phyloP scores from a whole-genome alignment of 73 alveolate genomes.

The Tetrahymena malaccensis region DNA sequence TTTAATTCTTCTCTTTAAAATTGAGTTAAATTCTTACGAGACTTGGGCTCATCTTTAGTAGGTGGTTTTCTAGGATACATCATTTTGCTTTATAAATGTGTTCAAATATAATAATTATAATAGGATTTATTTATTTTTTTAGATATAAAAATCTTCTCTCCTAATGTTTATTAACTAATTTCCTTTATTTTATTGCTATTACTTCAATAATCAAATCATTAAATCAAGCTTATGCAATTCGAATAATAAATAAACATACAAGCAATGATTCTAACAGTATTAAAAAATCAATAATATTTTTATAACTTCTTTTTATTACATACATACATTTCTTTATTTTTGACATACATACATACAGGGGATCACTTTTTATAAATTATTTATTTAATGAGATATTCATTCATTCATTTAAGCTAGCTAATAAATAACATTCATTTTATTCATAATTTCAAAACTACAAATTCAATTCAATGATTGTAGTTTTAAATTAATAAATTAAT shows the following conservation, averaged over 20 bases:
- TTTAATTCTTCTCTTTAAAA: slow-evolving; percentile 16
- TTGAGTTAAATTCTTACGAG: slow-evolving; percentile 13
- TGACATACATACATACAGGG: neutral
- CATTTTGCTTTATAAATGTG: neutral
- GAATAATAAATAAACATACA: neutral
- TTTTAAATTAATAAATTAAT: no score
- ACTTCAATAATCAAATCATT: neutral
- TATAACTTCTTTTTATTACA: neutral
- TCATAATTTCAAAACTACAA: neutral
- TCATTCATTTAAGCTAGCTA: no score
- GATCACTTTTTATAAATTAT: no score
- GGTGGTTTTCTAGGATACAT: neutral
- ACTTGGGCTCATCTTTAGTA: neutral
- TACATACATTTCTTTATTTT: neutral
- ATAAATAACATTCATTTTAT: neutral
- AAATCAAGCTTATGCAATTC: neutral
- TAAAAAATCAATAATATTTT: neutral
- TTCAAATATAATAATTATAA: neutral
- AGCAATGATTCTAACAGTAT: neutral
- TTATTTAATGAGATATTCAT: no score
- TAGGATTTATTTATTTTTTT: neutral
- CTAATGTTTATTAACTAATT: neutral
- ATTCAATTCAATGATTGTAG: no score
- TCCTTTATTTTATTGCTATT: neutral
- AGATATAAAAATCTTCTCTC: neutral